These are phyloP conservation scores for Tuber magnatum DNA, from an alignment of 495 filamentous ascomycete species.

Conservation along the genomic window DNA sequence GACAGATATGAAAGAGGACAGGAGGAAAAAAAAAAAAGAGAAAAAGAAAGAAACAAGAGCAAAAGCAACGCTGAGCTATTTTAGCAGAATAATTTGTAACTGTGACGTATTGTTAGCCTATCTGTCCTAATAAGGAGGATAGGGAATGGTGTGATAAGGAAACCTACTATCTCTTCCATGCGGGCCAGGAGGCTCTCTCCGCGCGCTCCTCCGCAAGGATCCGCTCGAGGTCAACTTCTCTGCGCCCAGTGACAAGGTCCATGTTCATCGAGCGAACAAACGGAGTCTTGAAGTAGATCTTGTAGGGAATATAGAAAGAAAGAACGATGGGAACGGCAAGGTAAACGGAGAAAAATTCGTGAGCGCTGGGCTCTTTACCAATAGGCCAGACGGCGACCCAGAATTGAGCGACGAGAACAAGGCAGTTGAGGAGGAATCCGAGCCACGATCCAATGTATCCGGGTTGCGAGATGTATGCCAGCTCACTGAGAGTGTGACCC, in stretches of 20 bases:
- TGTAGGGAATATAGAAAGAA: constrained; percentile 67
- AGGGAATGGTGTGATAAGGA: constrained; percentile 10
- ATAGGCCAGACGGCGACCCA: constrained; percentile 84
- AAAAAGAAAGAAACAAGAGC: neutral
- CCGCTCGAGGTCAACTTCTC: constrained; percentile 72
- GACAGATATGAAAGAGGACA: neutral
- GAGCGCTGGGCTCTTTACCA: constrained; percentile 47
- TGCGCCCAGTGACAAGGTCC: constrained; percentile 79
- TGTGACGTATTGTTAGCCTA: constrained; percentile 18
- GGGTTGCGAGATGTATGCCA: constrained; percentile 73
- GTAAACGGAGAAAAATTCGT: constrained; percentile 67
- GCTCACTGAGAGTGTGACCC: constrained; percentile 62
- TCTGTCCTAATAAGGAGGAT: neutral
- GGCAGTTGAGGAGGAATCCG: constrained; percentile 67
- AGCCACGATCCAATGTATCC: constrained; percentile 79
- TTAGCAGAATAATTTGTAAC: constrained; percentile 54
- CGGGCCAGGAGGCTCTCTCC: constrained; percentile 66
- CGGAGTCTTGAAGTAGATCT: constrained; percentile 65
- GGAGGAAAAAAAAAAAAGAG: neutral
- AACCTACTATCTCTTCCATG: constrained; percentile 71
- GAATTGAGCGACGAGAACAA: constrained; percentile 87
- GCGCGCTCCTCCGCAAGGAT: constrained; percentile 68
- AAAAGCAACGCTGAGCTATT: neutral
- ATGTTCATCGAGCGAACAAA: constrained; percentile 62
- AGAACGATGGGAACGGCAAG: constrained; percentile 78